Evolutionary conservation across 768 basidiomycete genomes (phyloP).

Genomic region (Calocybe gangraenosa): DNA sequence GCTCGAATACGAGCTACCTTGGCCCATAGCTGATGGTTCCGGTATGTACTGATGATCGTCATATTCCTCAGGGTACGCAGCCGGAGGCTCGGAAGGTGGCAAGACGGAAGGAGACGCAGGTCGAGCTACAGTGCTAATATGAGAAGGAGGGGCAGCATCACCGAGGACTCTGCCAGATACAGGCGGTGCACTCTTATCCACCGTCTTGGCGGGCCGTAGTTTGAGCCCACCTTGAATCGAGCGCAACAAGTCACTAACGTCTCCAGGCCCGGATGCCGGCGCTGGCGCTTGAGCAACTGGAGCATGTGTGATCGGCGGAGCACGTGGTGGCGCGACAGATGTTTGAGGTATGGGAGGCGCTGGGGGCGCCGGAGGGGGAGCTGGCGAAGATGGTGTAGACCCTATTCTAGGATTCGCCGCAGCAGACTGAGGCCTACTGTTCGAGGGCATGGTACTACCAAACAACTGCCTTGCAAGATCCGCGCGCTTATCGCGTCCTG

Average conservation of each 20-base stretch:
- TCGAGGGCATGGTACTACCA: slow-evolving; percentile 56
- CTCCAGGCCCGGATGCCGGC: slow-evolving; percentile 34
- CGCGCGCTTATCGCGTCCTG: slow-evolving; percentile 56
- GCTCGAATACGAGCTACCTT: slow-evolving; percentile 26
- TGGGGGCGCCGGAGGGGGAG: slow-evolving; percentile 33
- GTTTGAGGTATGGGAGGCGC: slow-evolving; percentile 34
- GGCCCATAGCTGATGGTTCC: slow-evolving; percentile 25
- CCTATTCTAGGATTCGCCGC: slow-evolving; percentile 41
- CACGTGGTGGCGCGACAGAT: slow-evolving; percentile 27
- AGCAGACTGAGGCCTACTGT: slow-evolving; percentile 55
- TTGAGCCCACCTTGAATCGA: slow-evolving; percentile 77
- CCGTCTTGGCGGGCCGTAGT: slow-evolving; percentile 73
- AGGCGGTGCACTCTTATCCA: slow-evolving; percentile 72
- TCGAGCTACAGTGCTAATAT: slow-evolving; percentile 50
- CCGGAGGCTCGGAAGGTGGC: slow-evolving; percentile 13
- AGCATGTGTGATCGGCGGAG: too few species aligned
- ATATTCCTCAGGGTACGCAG: neutral
- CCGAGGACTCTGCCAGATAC: slow-evolving; percentile 79
- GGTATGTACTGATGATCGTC: slow-evolving; percentile 16
- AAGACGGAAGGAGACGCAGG: slow-evolving; percentile 36
- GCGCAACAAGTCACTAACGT: slow-evolving; percentile 62
- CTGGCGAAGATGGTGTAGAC: slow-evolving; percentile 38
- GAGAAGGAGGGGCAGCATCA: slow-evolving; percentile 62
- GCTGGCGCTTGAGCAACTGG: slow-evolving; percentile 25
- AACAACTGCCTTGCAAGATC: slow-evolving; percentile 81